These are phyloP conservation scores for Cercospora zeae-maydis DNA, from an alignment of 2,329 filamentous ascomycete species.

Conservation along the genomic window DNA sequence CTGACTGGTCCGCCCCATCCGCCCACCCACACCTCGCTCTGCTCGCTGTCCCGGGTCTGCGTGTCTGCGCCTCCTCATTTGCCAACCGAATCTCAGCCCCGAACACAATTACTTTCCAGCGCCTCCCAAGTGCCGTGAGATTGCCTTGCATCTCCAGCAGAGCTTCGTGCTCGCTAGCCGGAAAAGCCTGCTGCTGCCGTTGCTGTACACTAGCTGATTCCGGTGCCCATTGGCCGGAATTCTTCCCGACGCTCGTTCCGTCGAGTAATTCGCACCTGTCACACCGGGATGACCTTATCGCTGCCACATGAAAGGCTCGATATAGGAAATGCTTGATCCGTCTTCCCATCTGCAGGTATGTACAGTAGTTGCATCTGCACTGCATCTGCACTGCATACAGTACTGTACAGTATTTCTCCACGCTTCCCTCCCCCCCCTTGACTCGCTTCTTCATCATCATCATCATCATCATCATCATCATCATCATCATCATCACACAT, in stretches of 20 bases:
- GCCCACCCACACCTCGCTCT: neutral
- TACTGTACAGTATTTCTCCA: too few species aligned
- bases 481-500: too few species aligned
- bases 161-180: neutral
- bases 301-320: conserved; percentile 19
- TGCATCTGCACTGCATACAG: too few species aligned
- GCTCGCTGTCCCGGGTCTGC: neutral
- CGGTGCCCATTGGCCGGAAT: conserved; percentile 16
- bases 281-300: conserved; percentile 29
- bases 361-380: too few species aligned
- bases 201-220: conserved; percentile 14
- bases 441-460: too few species aligned
- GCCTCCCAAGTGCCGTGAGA: conserved; percentile 22
- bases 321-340: neutral
- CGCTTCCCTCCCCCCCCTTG: too few species aligned
- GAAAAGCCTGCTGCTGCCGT: conserved; percentile 16
- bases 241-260: conserved; percentile 2
- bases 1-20: neutral
- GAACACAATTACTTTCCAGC: conserved; percentile 20
- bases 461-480: too few species aligned
- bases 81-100: conserved; percentile 17
- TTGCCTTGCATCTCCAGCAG: conserved; percentile 19
- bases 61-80: too few species aligned
- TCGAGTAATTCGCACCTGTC: conserved; percentile 24
- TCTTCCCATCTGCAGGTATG: too few species aligned